phyloP scores from a whole-genome alignment of 306 rosid species.

The Bauhinia variegata region DNA sequence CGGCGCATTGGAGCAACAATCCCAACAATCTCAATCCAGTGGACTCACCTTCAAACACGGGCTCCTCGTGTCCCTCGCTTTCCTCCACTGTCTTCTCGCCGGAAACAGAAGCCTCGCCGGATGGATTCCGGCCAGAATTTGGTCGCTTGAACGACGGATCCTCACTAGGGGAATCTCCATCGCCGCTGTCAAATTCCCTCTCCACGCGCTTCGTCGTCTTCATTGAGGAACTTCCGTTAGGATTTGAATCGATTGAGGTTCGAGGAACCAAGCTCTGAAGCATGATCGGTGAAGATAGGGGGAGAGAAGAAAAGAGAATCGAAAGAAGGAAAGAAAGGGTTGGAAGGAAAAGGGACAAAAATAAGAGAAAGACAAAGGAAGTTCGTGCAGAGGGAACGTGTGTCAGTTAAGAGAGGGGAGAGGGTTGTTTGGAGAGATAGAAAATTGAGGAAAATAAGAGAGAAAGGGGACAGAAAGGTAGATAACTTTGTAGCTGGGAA shows the following conservation, averaged over 20 bases:
- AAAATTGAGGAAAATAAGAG: conserved; percentile 6
- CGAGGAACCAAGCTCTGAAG: conserved; percentile 87
- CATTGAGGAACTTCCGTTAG: conserved; percentile 55
- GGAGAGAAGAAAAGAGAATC: conserved; percentile 49
- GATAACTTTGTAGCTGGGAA: conserved; percentile 50
- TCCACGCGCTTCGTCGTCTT: conserved; percentile 67
- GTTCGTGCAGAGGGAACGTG: conserved; percentile 48
- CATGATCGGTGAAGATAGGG: conserved; percentile 59
- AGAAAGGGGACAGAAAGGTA: conserved; percentile 48
- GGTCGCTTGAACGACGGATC: conserved; percentile 54
- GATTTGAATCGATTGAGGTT: conserved; percentile 51
- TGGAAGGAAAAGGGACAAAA: conserved; percentile 60
- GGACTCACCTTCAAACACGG: conserved; percentile 50
- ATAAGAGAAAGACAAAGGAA: conserved; percentile 48
- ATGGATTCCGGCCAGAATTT: conserved; percentile 35
- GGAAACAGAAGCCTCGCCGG: conserved; percentile 41
- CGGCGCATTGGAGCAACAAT: conserved; percentile 89
- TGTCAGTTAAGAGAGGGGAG: conserved; percentile 63
- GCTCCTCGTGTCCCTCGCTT: conserved; percentile 39
- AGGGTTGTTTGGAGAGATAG: conserved; percentile 49
- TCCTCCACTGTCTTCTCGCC: conserved; percentile 45
- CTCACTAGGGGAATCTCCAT: conserved; percentile 28
- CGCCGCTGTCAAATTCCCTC: conserved; percentile 42
- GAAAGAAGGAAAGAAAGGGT: conserved; percentile 47
- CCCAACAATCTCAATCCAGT: conserved; percentile 75